Evolutionary conservation across 2,329 filamentous ascomycete species (phyloP), one percentile per base, ranked within the genome.

Genomic region (Penicillium rolfsii): DNA sequence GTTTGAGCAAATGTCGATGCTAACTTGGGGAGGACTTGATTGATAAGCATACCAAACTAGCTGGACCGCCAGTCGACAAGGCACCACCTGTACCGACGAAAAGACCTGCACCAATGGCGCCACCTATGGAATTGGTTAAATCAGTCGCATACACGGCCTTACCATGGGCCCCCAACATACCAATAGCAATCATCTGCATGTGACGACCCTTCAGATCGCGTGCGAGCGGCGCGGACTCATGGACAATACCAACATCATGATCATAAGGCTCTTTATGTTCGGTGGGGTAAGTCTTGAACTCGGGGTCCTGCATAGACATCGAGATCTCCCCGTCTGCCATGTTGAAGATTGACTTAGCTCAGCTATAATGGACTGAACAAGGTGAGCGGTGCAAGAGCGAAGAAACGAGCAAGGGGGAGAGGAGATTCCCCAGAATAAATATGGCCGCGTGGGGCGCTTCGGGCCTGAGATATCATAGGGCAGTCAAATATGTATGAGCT

Each of bases 171-270:
- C 12, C 4, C 36, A 4, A 53, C 30, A 16, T 26, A 40, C 50
- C 50, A 38, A 53, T 53, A 19, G 50, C 50, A 53, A 53, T 53
- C 50, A 53, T 53, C 24, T 53, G 50, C 35, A 53, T 40, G 35
- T 53, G 50, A n/a, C 50, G 50, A 38, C 30, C 12, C 19, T 40
- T 36, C n/a, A 53, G 35, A 38, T 38, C 36, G 2, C 36, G 36
- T 38, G 36, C 12, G 11, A 38, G 12, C 36, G 36, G 36, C 36
- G 36, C 36, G 11, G 36, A 38, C 14, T 38, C 12, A 14, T 38
- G 36, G 36, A 38, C 12, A 38, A 38, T 38, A 2, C 36, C 36
- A 38, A 16, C 36, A 14, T 38, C 36, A 16, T n/a, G 36, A 38
- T 38, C 36, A n/a, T 38, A 38, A 16, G 36, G 36, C 36, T 14